These are phyloP conservation scores for Penicillium maclennaniae DNA, from an alignment of 495 filamentous ascomycete genomes.

Conservation along the genomic window DNA sequence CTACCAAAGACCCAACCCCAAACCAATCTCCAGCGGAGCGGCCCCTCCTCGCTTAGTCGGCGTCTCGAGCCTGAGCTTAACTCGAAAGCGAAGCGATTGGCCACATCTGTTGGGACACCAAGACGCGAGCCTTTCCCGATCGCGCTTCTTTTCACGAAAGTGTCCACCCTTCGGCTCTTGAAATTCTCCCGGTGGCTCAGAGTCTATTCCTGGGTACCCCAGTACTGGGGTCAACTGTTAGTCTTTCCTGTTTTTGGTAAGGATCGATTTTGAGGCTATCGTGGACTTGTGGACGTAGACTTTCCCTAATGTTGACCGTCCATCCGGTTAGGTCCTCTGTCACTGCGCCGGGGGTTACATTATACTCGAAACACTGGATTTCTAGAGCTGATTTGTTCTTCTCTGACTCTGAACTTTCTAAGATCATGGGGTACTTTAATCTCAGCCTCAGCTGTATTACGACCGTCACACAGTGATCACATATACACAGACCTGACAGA, in stretches of 20 bases:
- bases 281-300: neutral
- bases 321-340: neutral
- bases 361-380: conserved; percentile 9
- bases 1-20: neutral
- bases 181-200: neutral
- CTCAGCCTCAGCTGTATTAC: conserved; percentile 16
- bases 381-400: conserved; percentile 2
- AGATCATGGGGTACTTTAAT: conserved; percentile 1
- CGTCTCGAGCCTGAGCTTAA: conserved; percentile 5
- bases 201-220: neutral
- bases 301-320: no score
- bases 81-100: conserved; percentile 7
- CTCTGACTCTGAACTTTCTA: no score
- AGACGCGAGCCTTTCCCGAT: conserved; percentile 28
- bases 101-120: conserved; percentile 5
- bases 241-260: neutral
- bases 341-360: neutral
- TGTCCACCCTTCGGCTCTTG: neutral
- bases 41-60: conserved; percentile 11
- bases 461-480: neutral
- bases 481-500: neutral
- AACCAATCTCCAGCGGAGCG: neutral
- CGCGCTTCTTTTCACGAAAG: conserved; percentile 20
- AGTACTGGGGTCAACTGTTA: neutral
- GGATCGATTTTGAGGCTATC: neutral